These are phyloP conservation scores for Pleurotus platypus DNA, from an alignment of 768 basidiomycete species.

Conservation along the genomic window DNA sequence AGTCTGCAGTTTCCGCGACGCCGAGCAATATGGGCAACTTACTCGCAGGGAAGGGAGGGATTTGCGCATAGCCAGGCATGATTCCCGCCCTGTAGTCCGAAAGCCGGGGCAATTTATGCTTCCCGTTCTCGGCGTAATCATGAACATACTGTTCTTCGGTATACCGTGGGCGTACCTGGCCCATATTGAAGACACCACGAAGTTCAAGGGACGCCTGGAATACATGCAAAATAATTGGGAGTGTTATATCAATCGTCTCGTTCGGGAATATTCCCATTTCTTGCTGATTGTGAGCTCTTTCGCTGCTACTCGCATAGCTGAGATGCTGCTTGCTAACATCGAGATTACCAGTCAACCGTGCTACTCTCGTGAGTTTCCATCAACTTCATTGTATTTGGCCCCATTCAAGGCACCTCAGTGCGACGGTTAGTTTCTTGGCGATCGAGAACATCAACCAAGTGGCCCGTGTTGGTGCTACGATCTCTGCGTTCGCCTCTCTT, in stretches of 20 bases:
- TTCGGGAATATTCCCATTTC: slow-evolving; percentile 54
- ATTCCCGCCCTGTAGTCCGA: slow-evolving; percentile 9
- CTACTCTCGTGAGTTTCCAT: slow-evolving; percentile 41
- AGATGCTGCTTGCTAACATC: too few relatives aligned
- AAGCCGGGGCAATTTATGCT: slow-evolving; percentile 18
- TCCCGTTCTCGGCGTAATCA: slow-evolving; percentile 30
- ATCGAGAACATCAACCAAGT: slow-evolving; percentile 19
- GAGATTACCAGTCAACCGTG: slow-evolving; percentile 29
- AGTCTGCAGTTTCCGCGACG: slow-evolving; percentile 42
- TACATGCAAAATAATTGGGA: slow-evolving; percentile 49
- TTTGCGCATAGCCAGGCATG: slow-evolving; percentile 15
- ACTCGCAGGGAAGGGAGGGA: slow-evolving; percentile 29
- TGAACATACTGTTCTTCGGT: slow-evolving; percentile 45
- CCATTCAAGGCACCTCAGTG: background rate
- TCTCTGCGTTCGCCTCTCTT: slow-evolving; percentile 47
- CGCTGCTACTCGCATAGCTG: background rate
- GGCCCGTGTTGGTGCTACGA: slow-evolving; percentile 29
- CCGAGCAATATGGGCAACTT: slow-evolving; percentile 39
- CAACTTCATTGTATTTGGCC: too few relatives aligned
- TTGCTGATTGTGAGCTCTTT: slow-evolving; percentile 43
- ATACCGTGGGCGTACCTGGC: slow-evolving; percentile 49
- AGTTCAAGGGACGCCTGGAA: slow-evolving; percentile 46
- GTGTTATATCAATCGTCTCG: slow-evolving; percentile 44
- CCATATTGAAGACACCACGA: slow-evolving; percentile 44
- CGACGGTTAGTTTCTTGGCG: background rate